Conservation (phyloP, 768 basidiomycete species). For the Candolleomyces aberdarensis region DNA sequence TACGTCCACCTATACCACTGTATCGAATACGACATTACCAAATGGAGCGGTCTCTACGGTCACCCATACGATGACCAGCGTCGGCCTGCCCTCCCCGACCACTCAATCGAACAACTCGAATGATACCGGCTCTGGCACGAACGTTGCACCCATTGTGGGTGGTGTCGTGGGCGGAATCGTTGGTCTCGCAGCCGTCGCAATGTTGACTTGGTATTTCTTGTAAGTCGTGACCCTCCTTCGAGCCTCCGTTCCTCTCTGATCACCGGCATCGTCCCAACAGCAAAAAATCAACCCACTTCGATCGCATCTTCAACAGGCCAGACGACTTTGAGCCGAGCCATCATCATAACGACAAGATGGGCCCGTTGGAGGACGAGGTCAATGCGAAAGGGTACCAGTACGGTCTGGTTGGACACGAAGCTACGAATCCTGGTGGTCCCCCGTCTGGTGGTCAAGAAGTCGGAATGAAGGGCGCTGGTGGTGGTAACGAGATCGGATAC, state of each 20-base stretch:
- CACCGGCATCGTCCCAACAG: background rate
- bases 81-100: background rate
- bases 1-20: background rate
- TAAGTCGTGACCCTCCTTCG: background rate
- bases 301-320: background rate
- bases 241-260: background rate
- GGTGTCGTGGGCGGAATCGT: slow-evolving; percentile 10
- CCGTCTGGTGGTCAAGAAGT: background rate
- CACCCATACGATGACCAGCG: background rate
- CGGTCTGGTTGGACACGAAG: background rate
- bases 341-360: background rate
- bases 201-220: slow-evolving; percentile 3
- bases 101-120: background rate
- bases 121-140: background rate
- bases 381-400: background rate
- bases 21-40: background rate
- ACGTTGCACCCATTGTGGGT: slow-evolving; percentile 8
- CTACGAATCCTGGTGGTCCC: background rate
- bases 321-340: background rate
- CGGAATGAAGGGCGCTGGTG: background rate
- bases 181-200: slow-evolving; percentile 4
- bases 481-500: background rate
- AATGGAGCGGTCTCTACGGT: background rate
- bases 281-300: background rate
- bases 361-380: background rate